Percentiles rank a stretch among this genome's conserved stretches.
Conservation (phyloP, 2,329 filamentous ascomycete genomes). For the Diaporthe sp. region DNA sequence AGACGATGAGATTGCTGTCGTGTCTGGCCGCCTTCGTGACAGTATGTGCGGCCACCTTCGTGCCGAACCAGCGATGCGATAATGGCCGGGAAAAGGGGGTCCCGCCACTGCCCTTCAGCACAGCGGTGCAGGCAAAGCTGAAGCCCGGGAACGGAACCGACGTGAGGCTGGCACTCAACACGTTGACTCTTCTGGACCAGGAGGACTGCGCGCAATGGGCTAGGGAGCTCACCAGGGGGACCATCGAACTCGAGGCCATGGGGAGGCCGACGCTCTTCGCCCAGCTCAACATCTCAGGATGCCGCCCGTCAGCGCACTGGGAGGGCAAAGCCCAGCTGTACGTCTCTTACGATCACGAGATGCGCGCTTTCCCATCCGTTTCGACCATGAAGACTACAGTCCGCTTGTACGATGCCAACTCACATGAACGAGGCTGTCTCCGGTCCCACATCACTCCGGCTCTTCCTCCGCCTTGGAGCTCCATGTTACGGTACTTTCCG, state of each 20-base stretch:
- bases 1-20: background rate
- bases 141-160: background rate
- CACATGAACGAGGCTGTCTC: background rate
- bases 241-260: conserved; percentile 12
- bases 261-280: conserved; percentile 1
- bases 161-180: background rate
- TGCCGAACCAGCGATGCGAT: conserved; percentile 14
- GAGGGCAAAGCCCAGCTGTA: background rate
- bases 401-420: background rate
- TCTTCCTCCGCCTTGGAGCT: background rate
- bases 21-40: background rate
- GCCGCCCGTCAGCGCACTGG: background rate
- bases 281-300: conserved; percentile 15
- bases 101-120: background rate
- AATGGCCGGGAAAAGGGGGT: background rate
- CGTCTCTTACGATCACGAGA: background rate
- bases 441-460: conserved; percentile 13
- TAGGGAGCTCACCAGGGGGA: background rate
- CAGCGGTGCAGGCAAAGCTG: background rate
- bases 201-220: conserved; percentile 1
- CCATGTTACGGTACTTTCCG: conserved; percentile 14
- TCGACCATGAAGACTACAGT: conserved; percentile 6
- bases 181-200: background rate
- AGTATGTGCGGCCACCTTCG: background rate
- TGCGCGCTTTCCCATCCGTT: background rate